phyloP scores from a whole-genome alignment of 2,329 filamentous ascomycete species.

The Acrocalymma vagum region DNA sequence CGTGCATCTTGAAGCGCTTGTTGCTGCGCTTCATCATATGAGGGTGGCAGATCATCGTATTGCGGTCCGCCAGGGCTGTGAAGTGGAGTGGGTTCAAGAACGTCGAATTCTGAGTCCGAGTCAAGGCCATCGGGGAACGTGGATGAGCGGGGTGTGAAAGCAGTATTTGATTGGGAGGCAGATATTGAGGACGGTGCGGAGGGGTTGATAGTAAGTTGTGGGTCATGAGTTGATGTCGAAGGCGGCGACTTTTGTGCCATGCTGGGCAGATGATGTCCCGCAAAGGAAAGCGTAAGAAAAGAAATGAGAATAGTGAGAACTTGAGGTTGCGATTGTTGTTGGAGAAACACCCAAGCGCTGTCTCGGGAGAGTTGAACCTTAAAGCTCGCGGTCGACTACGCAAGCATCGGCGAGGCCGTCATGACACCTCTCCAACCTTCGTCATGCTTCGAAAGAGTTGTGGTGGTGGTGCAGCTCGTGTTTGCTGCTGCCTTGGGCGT shows the following conservation, averaged over 20 bases:
- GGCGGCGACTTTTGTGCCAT: slow-evolving; percentile 33
- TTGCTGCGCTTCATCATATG: slow-evolving; percentile 46
- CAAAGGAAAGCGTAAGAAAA: not conserved
- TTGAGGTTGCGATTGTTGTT: not conserved
- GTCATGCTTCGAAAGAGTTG: no score
- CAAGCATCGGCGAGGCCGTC: no score
- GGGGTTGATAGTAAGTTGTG: slow-evolving; percentile 13
- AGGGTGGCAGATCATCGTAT: slow-evolving; percentile 47
- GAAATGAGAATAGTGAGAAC: no score
- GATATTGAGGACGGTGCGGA: slow-evolving; percentile 21
- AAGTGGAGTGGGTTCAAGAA: slow-evolving; percentile 33
- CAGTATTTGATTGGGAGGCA: slow-evolving; percentile 21
- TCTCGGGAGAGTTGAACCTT: slow-evolving; percentile 7
- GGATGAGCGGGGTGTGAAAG: slow-evolving; percentile 35
- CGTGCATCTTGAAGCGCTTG: slow-evolving; percentile 37
- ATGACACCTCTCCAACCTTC: not conserved
- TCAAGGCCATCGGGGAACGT: slow-evolving; percentile 37
- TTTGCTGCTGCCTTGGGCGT: slow-evolving; percentile 21
- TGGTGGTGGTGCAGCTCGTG: slow-evolving; percentile 10
- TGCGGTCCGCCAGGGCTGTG: slow-evolving; percentile 41
- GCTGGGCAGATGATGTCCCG: slow-evolving; percentile 1
- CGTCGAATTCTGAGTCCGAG: slow-evolving; percentile 38
- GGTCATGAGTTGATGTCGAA: slow-evolving; percentile 14
- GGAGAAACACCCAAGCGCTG: not conserved
- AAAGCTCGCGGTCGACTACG: no score